A percentile compares a stretch with the other conserved stretches of the same genome.
phyloP scores from a whole-genome alignment of 495 filamentous ascomycete species.

The Talaromyces stipitatus region DNA sequence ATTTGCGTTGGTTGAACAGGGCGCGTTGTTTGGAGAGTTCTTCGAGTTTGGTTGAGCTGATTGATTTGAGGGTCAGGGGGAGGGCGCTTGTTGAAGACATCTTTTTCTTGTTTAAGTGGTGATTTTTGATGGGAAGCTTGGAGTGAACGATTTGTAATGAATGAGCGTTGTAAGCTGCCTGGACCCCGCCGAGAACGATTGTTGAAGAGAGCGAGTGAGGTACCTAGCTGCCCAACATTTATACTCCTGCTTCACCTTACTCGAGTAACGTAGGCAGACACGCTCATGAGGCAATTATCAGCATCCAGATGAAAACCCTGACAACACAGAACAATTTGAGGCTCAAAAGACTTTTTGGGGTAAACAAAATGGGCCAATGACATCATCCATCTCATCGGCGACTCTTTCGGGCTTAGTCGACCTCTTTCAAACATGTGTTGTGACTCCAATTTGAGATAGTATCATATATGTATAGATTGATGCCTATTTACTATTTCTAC shows the following conservation, averaged over 20 bases:
- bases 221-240: neutral
- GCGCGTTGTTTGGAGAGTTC: conserved; percentile 53
- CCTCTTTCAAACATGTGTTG: neutral
- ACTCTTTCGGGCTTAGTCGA: neutral
- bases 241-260: neutral
- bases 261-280: neutral
- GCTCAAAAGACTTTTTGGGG: neutral
- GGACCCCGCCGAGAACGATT: neutral
- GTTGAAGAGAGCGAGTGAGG: neutral
- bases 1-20: conserved; percentile 38
- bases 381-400: neutral
- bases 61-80: conserved; percentile 56
- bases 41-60: conserved; percentile 56
- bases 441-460: neutral
- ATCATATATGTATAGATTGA: neutral
- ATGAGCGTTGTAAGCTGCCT: neutral
- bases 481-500: neutral
- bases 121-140: neutral
- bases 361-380: neutral
- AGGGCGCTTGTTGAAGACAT: conserved; percentile 32
- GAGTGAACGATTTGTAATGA: neutral
- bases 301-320: no score
- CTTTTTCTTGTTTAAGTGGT: neutral
- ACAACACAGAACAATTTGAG: no score
- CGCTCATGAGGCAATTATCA: neutral